Evolutionary conservation across 192 early-diverging fungal genomes (phyloP).

Genomic region (Funneliformis mosseae): DNA sequence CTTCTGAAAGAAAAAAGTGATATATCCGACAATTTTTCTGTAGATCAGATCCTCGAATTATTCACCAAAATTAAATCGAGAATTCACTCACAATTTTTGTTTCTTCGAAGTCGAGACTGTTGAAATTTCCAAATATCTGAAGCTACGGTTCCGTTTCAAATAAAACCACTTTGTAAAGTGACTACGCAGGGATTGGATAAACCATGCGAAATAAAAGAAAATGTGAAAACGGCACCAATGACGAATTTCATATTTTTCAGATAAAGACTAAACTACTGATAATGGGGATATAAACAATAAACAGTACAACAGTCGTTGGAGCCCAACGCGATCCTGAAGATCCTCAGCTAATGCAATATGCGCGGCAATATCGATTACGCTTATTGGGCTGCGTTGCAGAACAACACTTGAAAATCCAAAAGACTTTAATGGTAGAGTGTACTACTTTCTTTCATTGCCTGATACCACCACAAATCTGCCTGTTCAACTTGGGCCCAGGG

Average conservation of each 20-base stretch:
- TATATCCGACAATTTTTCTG: slow-evolving; percentile 1
- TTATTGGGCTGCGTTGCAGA: slow-evolving; percentile 8
- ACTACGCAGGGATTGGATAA: neutral
- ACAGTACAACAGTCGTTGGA: neutral
- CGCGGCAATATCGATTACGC: neutral
- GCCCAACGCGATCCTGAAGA: slow-evolving; percentile 1
- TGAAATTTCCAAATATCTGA: too few relatives aligned
- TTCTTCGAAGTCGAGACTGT: slow-evolving; percentile 19
- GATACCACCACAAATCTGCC: neutral
- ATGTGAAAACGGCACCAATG: neutral
- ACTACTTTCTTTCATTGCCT: slow-evolving; percentile 1
- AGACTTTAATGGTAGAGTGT: neutral
- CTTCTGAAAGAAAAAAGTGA: neutral
- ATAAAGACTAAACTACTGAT: neutral
- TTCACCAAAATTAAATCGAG: neutral
- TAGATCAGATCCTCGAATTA: neutral
- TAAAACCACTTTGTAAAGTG: slow-evolving; percentile 1
- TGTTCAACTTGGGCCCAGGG: slow-evolving; percentile 23
- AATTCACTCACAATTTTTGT: slow-evolving; percentile 3
- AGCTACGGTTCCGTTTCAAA: neutral
- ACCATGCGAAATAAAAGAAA: neutral
- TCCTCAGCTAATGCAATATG: neutral
- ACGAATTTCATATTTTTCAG: neutral
- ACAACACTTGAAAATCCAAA: neutral
- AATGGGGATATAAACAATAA: neutral